Percentiles rank a stretch among this genome's conserved stretches.
Evolutionary conservation across 2,329 filamentous ascomycete genomes (phyloP).

Genomic region (Penicillium sp.): DNA sequence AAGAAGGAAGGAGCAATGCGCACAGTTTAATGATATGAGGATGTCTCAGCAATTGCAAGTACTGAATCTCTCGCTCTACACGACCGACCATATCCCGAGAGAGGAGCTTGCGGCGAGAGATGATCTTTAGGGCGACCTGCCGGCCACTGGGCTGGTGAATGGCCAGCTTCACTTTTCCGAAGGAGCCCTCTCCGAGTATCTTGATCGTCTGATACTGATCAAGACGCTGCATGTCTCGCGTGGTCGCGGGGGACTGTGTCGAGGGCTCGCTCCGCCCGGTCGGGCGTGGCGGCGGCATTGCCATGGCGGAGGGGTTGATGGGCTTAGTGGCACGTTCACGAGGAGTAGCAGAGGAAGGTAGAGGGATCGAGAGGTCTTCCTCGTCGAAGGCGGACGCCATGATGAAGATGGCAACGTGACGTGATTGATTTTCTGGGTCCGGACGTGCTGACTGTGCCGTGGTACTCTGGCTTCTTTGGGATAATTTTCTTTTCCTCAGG

Average conservation of each 20-base stretch:
- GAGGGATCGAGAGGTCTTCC: conserved; percentile 77
- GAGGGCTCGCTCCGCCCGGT: conserved; percentile 29
- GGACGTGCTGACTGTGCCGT: conserved; percentile 23
- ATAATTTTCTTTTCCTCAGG: conserved; percentile 14
- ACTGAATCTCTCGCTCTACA: conserved; percentile 97
- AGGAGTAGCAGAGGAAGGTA: conserved; percentile 41
- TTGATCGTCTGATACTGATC: conserved; percentile 88
- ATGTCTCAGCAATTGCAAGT: conserved; percentile 89
- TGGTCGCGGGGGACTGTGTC: conserved; percentile 47
- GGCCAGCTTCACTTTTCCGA: conserved; percentile 97
- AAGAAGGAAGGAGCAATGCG: conserved; percentile 30
- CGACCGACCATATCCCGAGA: conserved; percentile 97
- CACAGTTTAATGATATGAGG: conserved; percentile 99
- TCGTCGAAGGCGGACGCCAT: conserved; percentile 63
- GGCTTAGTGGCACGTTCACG: conserved; percentile 26
- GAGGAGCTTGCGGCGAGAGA: conserved; percentile 90
- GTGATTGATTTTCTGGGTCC: conserved; percentile 34
- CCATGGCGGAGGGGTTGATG: conserved; percentile 34
- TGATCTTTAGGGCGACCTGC: conserved; percentile 97
- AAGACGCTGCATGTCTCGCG: conserved; percentile 72
- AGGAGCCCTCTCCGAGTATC: conserved; percentile 93
- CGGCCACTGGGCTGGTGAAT: conserved; percentile 89
- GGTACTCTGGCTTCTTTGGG: conserved; percentile 16
- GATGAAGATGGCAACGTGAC: conserved; percentile 35
- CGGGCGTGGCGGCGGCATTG: conserved; percentile 39